Evolutionary conservation across 176 grass and related monocot species (phyloP), one percentile per base, ranked within the genome.

Genomic region (Metroxylon sagu): DNA sequence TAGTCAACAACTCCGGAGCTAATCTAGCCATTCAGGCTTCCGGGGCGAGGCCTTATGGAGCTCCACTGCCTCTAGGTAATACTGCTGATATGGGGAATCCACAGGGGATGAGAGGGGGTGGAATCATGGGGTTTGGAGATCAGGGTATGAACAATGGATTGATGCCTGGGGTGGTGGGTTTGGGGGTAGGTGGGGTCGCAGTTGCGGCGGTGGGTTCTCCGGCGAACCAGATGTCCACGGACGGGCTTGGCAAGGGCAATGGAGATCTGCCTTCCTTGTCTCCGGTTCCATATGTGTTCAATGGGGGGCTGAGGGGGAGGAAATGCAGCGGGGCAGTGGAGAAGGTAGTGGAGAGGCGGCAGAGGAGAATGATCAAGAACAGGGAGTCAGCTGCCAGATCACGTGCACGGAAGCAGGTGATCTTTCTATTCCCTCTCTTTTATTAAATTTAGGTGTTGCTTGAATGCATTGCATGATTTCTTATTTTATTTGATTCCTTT

Each of bases 351-450:
- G 89, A 93, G 74, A 81, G 89, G 67, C 81, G 84, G 59, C 89
- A 93, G 74, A 88, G 80, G 74, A 87, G 89, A 74, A 93, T 93
- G 89, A 93, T 93, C 74, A 93, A 93, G 80, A 93, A 93, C 80
- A 87, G 89, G 75, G 89, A 93, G 59, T 88, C 84, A 0, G 89
- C 89, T 0, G 85, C 89, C 1, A 89, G 89, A 58, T 95, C 89
- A 6, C 77, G 89, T 0, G 85, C 89, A 16, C 85, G 89, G 50
- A 95, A 95, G 77, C 89, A 89, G 89, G 89, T 94, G 1, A 16
- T 48, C 16, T 25, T 23, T 25, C 64, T 50, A 67, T 50, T 49
- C 35, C 35, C 3, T 43, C 35, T 43, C 35, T 43, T 43, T 43
- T 43, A 14, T 43, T 10, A 14, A 7, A 43, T 43, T 43, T 12